phyloP scores from a whole-genome alignment of 805 yeast species.

The Saccharomycopsis selenospora region DNA sequence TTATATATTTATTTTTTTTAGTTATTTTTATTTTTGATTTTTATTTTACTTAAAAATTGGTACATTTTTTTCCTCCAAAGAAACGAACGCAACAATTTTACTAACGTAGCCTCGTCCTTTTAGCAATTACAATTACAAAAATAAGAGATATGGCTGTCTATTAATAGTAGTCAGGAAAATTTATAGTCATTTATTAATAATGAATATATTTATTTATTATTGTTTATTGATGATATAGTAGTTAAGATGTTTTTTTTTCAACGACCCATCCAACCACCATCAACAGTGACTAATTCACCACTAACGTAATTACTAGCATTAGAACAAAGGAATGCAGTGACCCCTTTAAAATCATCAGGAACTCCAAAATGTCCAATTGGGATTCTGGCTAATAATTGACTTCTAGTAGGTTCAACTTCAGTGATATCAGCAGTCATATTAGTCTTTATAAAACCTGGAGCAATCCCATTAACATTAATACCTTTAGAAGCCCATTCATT shows the following conservation, averaged over 20 bases:
- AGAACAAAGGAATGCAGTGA: conserved; percentile 37
- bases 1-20: too few relatives aligned
- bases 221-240: too few relatives aligned
- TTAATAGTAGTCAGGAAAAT: too few relatives aligned
- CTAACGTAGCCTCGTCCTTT: too few relatives aligned
- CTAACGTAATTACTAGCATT: conserved; percentile 44
- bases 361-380: conserved; percentile 43
- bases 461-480: conserved; percentile 30
- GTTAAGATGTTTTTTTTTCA: conserved; percentile 6
- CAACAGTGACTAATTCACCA: conserved; percentile 46
- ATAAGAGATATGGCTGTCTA: too few relatives aligned
- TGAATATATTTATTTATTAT: too few relatives aligned
- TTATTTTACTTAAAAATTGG: too few relatives aligned
- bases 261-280: conserved; percentile 46
- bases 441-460: conserved; percentile 38
- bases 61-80: too few relatives aligned
- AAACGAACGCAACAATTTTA: too few relatives aligned
- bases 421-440: conserved; percentile 34
- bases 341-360: conserved; percentile 39
- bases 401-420: conserved; percentile 25
- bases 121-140: too few relatives aligned
- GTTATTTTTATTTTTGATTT: too few relatives aligned
- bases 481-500: conserved; percentile 30
- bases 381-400: conserved; percentile 31
- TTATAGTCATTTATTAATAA: not conserved